Evolutionary conservation across 768 basidiomycete species (phyloP).

Genomic region (Mrakia gelida): DNA sequence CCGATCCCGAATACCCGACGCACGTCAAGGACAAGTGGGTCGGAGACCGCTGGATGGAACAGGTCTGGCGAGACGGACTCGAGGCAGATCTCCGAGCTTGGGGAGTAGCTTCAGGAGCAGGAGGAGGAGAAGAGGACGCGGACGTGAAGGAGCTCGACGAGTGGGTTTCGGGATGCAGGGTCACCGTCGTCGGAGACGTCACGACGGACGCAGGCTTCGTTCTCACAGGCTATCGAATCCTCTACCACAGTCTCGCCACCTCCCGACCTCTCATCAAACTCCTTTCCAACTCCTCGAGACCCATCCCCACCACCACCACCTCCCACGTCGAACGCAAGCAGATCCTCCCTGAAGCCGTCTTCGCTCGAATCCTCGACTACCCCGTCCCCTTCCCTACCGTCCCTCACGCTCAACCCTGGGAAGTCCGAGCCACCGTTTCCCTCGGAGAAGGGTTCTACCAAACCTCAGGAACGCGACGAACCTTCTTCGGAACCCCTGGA

Average conservation of each 20-base stretch:
- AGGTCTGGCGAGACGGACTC: constrained; percentile 9
- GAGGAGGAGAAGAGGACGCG: background rate
- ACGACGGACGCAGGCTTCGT: constrained; percentile 5
- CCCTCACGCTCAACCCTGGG: constrained; percentile 13
- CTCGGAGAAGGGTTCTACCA: constrained; percentile 3
- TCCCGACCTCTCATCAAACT: background rate
- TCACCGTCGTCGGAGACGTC: constrained; percentile 8
- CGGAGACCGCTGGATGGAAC: constrained; percentile 4
- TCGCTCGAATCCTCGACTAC: constrained; percentile 12
- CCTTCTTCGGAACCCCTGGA: background rate
- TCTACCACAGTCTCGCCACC: constrained; percentile 13
- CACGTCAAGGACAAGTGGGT: background rate
- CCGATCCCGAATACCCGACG: constrained; percentile 4
- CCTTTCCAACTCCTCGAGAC: background rate
- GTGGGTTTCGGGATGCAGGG: background rate
- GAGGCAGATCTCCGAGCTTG: constrained; percentile 11
- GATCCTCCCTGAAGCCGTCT: constrained; percentile 4
- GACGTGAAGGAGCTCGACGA: background rate
- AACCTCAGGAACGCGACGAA: background rate
- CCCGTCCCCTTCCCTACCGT: constrained; percentile 5
- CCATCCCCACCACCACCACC: background rate
- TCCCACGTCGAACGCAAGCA: background rate
- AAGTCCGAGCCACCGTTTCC: background rate
- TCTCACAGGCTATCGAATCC: constrained; percentile 5
- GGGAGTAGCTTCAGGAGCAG: background rate